Conservation (phyloP, 2,329 filamentous ascomycete genomes). For the Colletotrichum echinochloae region DNA sequence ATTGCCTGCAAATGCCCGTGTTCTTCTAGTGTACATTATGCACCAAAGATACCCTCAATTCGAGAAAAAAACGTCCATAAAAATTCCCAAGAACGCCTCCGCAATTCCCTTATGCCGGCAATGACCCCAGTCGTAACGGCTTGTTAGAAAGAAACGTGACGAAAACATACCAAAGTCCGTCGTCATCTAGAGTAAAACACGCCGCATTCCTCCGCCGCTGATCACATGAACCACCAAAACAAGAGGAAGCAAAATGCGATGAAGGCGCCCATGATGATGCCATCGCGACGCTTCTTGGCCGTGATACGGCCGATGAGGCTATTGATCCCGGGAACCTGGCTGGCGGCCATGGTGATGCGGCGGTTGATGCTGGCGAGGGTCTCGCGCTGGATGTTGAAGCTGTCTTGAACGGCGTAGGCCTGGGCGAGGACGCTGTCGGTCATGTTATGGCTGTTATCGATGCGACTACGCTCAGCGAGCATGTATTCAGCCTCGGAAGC, state of each 20-base stretch:
- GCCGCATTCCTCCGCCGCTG: conserved; percentile 43
- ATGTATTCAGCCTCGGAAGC: conserved; percentile 95
- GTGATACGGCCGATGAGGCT: conserved; percentile 92
- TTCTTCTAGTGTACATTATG: conserved; percentile 41
- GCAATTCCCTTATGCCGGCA: conserved; percentile 40
- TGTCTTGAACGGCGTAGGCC: conserved; percentile 96
- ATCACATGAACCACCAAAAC: conserved; percentile 80
- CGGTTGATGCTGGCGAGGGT: conserved; percentile 89
- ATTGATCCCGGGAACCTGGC: conserved; percentile 93
- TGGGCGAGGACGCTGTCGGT: conserved; percentile 92
- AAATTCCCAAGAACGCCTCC: conserved; percentile 37
- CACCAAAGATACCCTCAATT: conserved; percentile 40
- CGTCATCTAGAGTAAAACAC: conserved; percentile 12
- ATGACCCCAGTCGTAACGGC: conserved; percentile 37
- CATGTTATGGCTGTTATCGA: conserved; percentile 91
- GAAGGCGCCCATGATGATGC: conserved; percentile 90
- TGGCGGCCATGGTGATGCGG: conserved; percentile 88
- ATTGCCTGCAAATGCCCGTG: conserved; percentile 34
- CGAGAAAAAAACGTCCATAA: conserved; percentile 10
- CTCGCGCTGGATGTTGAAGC: conserved; percentile 87
- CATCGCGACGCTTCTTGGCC: conserved; percentile 93
- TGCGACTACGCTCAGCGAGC: conserved; percentile 85
- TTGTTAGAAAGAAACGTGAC: conserved; percentile 25
- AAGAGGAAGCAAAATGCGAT: conserved; percentile 92
- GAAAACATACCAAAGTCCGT: conserved; percentile 17